Base-by-base conservation (phyloP, 352 stramenopile species). In the Pythium diclinum region DNA sequence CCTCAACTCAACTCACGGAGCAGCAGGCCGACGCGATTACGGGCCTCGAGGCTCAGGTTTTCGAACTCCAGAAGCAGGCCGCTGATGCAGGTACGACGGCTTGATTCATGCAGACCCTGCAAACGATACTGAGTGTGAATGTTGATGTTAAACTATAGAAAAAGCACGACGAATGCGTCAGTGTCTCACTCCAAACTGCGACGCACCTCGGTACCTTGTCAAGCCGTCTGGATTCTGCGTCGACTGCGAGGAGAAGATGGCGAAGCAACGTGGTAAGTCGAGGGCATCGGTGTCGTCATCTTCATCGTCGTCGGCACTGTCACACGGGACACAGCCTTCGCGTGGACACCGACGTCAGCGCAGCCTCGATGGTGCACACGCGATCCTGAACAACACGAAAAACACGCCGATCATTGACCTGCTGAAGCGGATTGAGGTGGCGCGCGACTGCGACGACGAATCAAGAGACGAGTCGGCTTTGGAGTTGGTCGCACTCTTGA, bases 131-230 rank as follows among this genome's bases (percentile, higher is more conserved):
- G 7, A 51, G 32, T 30, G 44, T 30, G 44, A 51, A 1, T 54
- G 28, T 47, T 32, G 17, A 38, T 66, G n/a, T 4, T 51, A n/a
- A 28, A 51, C 21, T 1, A 46, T 32, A 90, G 81, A 90, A 11
- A 75, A 71, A 55, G 76, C 81, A 13, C 65, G 76, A 6, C 74
- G 78, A 7, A 60, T 80, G 3, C 68, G 70, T 0, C 80, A 82
- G 38, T 92, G 84, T n/a, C 66, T 91, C 34, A 90, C 80, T 10
- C 72, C 80, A 32, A 70, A 83, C 10, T 92, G 84, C 33, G 84
- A 92, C 61, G 84, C 84, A 2, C 81, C 84, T 36, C 68, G 61
- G 33, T 90, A 84, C 67, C 68, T 92, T 1, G 69, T 92, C 17
- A 75, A 79, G 7, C 5, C 63, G 5, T 90, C 80, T 0, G 84